Evolutionary conservation across 371 early-diverging fungal genomes (phyloP), one percentile per base, ranked within the genome.

Genomic region (Actinomortierella ambigua): DNA sequence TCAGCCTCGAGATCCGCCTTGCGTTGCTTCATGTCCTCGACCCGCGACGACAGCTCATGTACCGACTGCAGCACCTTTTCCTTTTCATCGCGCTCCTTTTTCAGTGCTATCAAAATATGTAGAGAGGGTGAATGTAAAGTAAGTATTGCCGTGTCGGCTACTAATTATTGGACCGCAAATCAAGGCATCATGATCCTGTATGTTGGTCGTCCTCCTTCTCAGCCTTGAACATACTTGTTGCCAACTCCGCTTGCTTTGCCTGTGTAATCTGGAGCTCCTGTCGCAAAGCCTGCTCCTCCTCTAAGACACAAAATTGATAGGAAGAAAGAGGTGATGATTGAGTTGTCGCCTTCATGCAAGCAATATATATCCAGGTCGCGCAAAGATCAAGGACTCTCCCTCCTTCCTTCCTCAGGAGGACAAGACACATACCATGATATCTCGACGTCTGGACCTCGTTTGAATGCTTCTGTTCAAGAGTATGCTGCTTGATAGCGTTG

Each of bases 1-100:
- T 73, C 67, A 28, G 26, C 40, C 27, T 63, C 57, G 17, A 66
- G 34, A n/a, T 42, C 29, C 8, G 20, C 28, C 17, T 50, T 56
- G 8, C 39, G 15, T 50, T 66, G 67, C 13, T 42, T 46, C 60
- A 73, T 57, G 15, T 73, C 67, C 13, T 73, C 73, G 1, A 50
- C 34, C 7, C 53, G 59, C 11, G 41, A 49, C 2, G 66, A 52
- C 0, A 66, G 57, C 7, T 59, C 50, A 6, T 73, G 67, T 18
- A 73, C 57, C 1, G 50, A 34, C 50, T 55, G 61, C 3, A 58
- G 24, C 59, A 73, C 66, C 20, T 43, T 56, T 14, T 44, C 41
- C 4, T 59, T 67, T 20, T 73, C 73, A 20, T 66, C 66, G 23
- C 59, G 66, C 59, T 73, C 73, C 48, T 66, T 73, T 34, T 66